Percentiles rank a stretch among this genome's conserved stretches.
phyloP scores from a whole-genome alignment of 306 rosid species.

The Ammopiptanthus mongolicus region DNA sequence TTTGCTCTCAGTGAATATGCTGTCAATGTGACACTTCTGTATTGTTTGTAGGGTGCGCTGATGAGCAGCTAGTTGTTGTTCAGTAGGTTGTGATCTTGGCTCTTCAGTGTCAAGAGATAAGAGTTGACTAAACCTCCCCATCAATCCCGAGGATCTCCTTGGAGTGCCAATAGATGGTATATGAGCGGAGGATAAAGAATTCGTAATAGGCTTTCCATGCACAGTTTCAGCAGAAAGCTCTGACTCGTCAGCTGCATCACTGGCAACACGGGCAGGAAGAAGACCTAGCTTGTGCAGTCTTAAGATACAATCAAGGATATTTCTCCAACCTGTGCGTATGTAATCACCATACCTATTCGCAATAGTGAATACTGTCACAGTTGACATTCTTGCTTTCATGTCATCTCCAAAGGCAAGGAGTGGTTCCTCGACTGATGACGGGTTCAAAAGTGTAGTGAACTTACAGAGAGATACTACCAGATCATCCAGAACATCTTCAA shows the following conservation, averaged over 20 bases:
- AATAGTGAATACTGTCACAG: constrained; percentile 85
- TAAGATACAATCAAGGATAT: constrained; percentile 92
- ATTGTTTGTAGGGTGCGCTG: constrained; percentile 91
- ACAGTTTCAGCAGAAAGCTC: constrained; percentile 77
- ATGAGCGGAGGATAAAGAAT: constrained; percentile 77
- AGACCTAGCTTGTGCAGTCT: constrained; percentile 95
- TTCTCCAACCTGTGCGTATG: constrained; percentile 97
- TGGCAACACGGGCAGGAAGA: constrained; percentile 97
- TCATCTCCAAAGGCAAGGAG: constrained; percentile 95
- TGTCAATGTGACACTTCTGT: constrained; percentile 88
- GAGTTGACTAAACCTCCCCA: constrained; percentile 98
- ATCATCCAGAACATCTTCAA: constrained; percentile 97
- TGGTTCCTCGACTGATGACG: constrained; percentile 82
- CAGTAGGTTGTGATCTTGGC: constrained; percentile 98
- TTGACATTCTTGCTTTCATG: constrained; percentile 93
- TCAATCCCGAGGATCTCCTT: constrained; percentile 89
- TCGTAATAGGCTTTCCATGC: constrained; percentile 68
- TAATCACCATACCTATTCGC: constrained; percentile 95
- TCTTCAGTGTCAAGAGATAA: constrained; percentile 96
- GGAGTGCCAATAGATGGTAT: constrained; percentile 82
- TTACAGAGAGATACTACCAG: constrained; percentile 96
- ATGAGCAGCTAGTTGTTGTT: constrained; percentile 98
- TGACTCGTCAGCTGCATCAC: constrained; percentile 89
- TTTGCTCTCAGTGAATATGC: constrained; percentile 92
- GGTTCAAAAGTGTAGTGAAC: constrained; percentile 90